Evolutionary conservation across 2,329 filamentous ascomycete genomes (phyloP).

Genomic region (Fusarium nematophilum): DNA sequence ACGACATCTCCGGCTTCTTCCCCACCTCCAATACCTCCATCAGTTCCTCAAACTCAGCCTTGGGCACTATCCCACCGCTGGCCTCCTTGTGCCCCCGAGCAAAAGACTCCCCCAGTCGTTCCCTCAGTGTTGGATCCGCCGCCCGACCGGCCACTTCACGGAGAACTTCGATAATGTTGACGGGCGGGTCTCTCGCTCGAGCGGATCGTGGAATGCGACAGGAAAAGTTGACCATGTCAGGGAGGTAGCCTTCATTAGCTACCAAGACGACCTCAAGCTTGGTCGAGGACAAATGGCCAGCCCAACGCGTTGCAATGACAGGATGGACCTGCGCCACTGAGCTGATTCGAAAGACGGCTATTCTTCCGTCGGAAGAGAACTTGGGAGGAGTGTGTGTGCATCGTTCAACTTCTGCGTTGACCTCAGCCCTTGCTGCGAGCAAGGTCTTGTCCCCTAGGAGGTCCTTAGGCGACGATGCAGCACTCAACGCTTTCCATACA

Average conservation of each 20-base stretch:
- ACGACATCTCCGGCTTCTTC: constrained; percentile 57
- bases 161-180: constrained; percentile 72
- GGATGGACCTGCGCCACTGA: constrained; percentile 73
- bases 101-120: constrained; percentile 71
- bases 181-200: constrained; percentile 62
- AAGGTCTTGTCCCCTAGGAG: constrained; percentile 62
- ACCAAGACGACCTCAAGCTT: constrained; percentile 73
- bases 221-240: constrained; percentile 73
- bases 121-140: constrained; percentile 51
- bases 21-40: constrained; percentile 69
- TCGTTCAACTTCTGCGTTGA: constrained; percentile 69
- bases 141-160: constrained; percentile 60
- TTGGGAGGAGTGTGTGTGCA: constrained; percentile 72
- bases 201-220: constrained; percentile 71
- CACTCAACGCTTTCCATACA: constrained; percentile 69
- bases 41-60: constrained; percentile 72
- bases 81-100: constrained; percentile 76
- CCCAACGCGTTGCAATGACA: constrained; percentile 75
- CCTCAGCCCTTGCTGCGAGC: constrained; percentile 64
- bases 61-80: constrained; percentile 71
- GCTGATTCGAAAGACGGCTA: constrained; percentile 72
- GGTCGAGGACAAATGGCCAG: constrained; percentile 67
- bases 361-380: constrained; percentile 70
- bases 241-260: constrained; percentile 74
- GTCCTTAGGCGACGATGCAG: constrained; percentile 61